phyloP scores from a whole-genome alignment of 2,329 filamentous ascomycete species.

The Anthostomella pinea region DNA sequence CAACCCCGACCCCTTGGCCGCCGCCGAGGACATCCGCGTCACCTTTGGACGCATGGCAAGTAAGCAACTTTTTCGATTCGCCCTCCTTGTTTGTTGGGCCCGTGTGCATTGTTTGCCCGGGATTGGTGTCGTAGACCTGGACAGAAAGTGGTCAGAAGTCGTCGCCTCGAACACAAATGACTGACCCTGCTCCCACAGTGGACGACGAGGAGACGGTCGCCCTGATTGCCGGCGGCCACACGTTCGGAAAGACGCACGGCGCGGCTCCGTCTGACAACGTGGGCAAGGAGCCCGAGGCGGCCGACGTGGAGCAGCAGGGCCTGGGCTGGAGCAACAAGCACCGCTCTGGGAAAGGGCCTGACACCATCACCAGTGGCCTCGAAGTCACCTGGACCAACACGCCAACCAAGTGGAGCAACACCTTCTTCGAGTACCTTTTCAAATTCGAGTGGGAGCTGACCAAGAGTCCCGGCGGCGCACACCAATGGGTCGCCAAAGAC shows the following conservation, averaged over 20 bases:
- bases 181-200: slow-evolving; percentile 39
- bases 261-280: slow-evolving; percentile 63
- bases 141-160: no score
- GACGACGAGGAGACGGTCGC: slow-evolving; percentile 79
- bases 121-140: neutral
- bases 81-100: no score
- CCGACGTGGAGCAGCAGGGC: slow-evolving; percentile 63
- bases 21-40: slow-evolving; percentile 68
- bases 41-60: slow-evolving; percentile 77
- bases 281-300: slow-evolving; percentile 64
- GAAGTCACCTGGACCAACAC: slow-evolving; percentile 79
- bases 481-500: slow-evolving; percentile 74
- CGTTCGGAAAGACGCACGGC: slow-evolving; percentile 79
- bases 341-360: slow-evolving; percentile 63
- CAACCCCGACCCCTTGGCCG: slow-evolving; percentile 64
- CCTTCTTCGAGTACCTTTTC: slow-evolving; percentile 74
- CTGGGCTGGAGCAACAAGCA: slow-evolving; percentile 69
- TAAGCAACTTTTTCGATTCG: slow-evolving; percentile 4
- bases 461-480: slow-evolving; percentile 72
- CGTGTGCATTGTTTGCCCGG: neutral
- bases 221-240: slow-evolving; percentile 74
- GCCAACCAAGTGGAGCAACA: slow-evolving; percentile 72
- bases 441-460: slow-evolving; percentile 74
- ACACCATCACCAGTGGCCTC: slow-evolving; percentile 73
- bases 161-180: no score